Base-by-base conservation (phyloP, 75 land plant genomes). In the Selaginella moellendorffii region DNA sequence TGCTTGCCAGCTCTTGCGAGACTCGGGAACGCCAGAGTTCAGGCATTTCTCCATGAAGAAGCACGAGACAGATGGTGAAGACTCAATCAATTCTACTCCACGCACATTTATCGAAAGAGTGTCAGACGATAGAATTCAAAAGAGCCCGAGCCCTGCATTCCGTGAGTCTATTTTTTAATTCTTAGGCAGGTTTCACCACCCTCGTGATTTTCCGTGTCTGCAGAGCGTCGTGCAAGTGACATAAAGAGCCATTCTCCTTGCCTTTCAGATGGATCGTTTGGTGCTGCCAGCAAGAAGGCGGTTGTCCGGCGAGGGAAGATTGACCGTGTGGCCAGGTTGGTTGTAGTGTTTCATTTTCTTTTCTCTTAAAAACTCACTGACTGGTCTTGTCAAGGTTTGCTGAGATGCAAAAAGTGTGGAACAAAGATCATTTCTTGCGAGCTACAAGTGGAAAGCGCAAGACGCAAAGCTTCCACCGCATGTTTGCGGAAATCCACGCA, bases 401-500 rank as follows among this genome's bases (percentile, higher is more conserved):
- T 19, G 70, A 68, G 59, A 68, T 68, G 70, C 70, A 68, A 30
- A 59, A 60, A 31, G 10, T 68, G 17, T 68, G 70, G 70, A 68
- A 61, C 61, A 68, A 61, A 12, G 70, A 68, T 25, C 23, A 59
- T 8, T 68, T 68, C 31, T 51, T 68, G 26, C 25, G 12, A 1
- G 24, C 70, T 10, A 68, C 14, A 19, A 61, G 63, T 0, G 62
- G 62, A 10, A 68, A 68, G 70, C 61, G 70, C 2, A 68, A 59
- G 51, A 9, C 59, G 21, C 63, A 59, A 63, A 68, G 46, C 42
- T 68, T 68, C 63, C 62, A 68, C 26, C 62, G 53, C 19, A 28
- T 19, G 20, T 68, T 68, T 31, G 52, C 70, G 1, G 46, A 36
- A 14, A 36, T 36, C 46, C 46, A 36, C 46, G 46, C 46, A 36